Base-by-base conservation (phyloP, 352 stramenopile species). In the Globisporangium splendens region DNA sequence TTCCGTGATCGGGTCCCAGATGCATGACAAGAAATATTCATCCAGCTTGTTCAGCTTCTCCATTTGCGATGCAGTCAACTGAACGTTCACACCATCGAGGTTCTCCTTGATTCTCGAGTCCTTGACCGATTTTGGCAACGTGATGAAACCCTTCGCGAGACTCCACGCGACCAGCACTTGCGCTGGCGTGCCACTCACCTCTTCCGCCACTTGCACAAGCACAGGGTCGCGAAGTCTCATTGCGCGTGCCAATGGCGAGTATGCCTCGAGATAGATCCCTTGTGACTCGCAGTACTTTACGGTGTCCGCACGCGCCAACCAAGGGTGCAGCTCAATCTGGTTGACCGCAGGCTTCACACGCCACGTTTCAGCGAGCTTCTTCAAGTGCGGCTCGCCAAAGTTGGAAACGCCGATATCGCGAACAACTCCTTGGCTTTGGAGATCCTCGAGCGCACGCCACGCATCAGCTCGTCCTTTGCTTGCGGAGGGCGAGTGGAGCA, bases 391-490 rank as follows among this genome's bases (percentile, higher is more conserved):
- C 15, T 88, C 62, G 3, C 79, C 63, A 70, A 96, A 97, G 66
- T 98, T 98, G n/a, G 79, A 96, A 21, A 97, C 88, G 22, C 90
- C 92, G 51, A 95, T 92, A 39, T 93, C 78, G 41, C 73, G 74
- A 35, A 93, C 54, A 17, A 91, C 61, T 0, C 90, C 88, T 22
- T 76, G 53, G 0, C 55, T 24, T 14, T 75, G 73, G 15, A 77
- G 58, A 4, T 88, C 70, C 21, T 87, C 75, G 0, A 91, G 66
- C 43, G 73, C 77, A 3, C 65, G 65, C 73, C 77, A 88, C 0
- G 59, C 68, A 15, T 86, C 79, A 0, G 63, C 61, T n/a, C 77
- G 75, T 3, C 56, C 78, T 10, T 35, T 62, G 28, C 22, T 65
- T 12, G 68, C 79, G 17, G 63, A 79, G 35, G 69, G 89, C 56